These are phyloP conservation scores for Closterium sp. DNA, from an alignment of 139 green algal genomes.

Conservation along the genomic window DNA sequence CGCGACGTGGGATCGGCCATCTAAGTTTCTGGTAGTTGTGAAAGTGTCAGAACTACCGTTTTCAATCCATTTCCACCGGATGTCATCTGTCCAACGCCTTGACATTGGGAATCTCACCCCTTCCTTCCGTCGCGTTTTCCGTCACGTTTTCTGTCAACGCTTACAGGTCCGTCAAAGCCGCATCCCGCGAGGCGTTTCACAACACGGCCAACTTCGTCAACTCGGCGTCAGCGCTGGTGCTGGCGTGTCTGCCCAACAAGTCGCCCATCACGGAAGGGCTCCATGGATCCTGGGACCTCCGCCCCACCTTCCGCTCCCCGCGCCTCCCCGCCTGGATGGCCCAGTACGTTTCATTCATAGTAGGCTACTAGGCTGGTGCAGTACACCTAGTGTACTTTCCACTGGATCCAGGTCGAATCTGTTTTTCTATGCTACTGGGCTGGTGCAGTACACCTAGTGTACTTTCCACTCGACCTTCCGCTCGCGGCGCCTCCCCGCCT, in stretches of 20 bases:
- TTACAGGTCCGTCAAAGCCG: slow-evolving; percentile 48
- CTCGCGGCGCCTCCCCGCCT: neutral
- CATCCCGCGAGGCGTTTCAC: slow-evolving; percentile 45
- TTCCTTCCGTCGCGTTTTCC: neutral
- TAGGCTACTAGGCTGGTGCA: too few relatives aligned
- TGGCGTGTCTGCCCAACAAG: slow-evolving; percentile 11
- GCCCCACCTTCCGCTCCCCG: slow-evolving; percentile 20
- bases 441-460: too few relatives aligned
- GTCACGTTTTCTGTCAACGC: neutral
- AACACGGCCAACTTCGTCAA: slow-evolving; percentile 51
- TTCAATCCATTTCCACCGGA: too few relatives aligned
- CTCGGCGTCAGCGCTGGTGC: slow-evolving; percentile 21
- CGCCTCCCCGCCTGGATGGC: slow-evolving; percentile 28
- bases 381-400: too few relatives aligned
- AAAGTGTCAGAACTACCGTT: too few relatives aligned
- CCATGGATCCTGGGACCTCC: slow-evolving; percentile 15
- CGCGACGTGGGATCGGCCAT: too few relatives aligned
- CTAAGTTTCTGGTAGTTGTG: too few relatives aligned
- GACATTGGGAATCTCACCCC: too few relatives aligned
- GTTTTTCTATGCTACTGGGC: too few relatives aligned
- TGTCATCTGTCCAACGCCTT: too few relatives aligned
- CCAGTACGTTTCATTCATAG: neutral
- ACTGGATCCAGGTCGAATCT: too few relatives aligned
- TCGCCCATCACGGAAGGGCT: slow-evolving; percentile 17
- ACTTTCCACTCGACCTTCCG: too few relatives aligned